A percentile compares a stretch with the other conserved stretches of the same genome.
Conservation (phyloP, 768 basidiomycete species). For the Boletellus sp. region DNA sequence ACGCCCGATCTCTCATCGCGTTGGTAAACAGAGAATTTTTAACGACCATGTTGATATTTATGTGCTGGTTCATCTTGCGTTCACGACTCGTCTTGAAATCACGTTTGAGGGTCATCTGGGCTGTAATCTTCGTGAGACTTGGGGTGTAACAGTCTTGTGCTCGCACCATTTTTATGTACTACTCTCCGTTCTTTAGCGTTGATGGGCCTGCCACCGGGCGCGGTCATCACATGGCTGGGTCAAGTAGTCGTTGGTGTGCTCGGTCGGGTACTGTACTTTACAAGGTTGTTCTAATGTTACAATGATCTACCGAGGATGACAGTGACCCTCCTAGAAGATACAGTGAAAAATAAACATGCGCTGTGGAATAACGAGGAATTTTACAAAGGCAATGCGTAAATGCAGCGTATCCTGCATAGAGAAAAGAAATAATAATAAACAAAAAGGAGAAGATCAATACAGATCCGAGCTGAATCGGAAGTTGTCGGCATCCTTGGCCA, state of each 20-base stretch:
- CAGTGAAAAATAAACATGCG: no score
- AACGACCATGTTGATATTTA: neutral
- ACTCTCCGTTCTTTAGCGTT: no score
- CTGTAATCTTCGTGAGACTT: neutral
- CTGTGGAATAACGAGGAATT: no score
- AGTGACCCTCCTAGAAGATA: no score
- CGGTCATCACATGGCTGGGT: neutral
- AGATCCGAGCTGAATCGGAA: constrained; percentile 3
- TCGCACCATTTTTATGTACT: no score
- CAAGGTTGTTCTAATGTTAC: neutral
- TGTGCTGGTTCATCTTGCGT: constrained; percentile 22
- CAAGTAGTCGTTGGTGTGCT: no score
- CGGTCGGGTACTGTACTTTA: constrained; percentile 4
- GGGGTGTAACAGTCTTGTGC: neutral
- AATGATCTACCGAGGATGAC: no score
- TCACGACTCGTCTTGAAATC: neutral
- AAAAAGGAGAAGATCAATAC: neutral
- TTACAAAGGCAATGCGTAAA: neutral
- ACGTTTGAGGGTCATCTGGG: neutral
- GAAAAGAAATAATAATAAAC: neutral
- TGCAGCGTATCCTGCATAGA: neutral
- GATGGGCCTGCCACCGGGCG: neutral
- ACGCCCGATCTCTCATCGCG: constrained; percentile 1
- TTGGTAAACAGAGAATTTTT: constrained; percentile 22
- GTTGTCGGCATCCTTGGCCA: constrained; percentile 4